phyloP scores from a whole-genome alignment of 495 filamentous ascomycete genomes.

The Chaetomium fimeti region DNA sequence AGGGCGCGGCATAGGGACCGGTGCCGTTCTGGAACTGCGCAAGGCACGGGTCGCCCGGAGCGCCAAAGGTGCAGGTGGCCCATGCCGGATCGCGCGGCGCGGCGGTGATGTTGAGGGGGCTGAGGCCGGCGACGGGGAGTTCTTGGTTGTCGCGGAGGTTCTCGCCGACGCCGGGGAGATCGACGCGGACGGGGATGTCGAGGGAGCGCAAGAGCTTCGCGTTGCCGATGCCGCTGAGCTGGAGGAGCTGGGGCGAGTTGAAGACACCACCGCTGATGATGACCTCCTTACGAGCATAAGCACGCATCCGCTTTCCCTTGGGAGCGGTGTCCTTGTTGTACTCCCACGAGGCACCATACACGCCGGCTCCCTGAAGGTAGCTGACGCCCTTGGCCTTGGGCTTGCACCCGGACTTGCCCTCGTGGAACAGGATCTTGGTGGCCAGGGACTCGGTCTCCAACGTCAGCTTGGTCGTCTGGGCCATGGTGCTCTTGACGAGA shows the following conservation, averaged over 20 bases:
- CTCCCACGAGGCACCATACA: slow-evolving; percentile 40
- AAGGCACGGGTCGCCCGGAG: slow-evolving; percentile 28
- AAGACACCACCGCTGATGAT: slow-evolving; percentile 56
- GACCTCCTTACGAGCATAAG: slow-evolving; percentile 44
- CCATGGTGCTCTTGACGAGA: slow-evolving; percentile 37
- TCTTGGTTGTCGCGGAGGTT: slow-evolving; percentile 58
- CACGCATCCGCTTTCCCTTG: slow-evolving; percentile 28
- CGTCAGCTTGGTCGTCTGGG: slow-evolving; percentile 23
- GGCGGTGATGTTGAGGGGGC: slow-evolving; percentile 17
- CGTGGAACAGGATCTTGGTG: slow-evolving; percentile 39
- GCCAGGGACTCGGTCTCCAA: slow-evolving; percentile 38
- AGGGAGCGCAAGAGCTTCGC: slow-evolving; percentile 48
- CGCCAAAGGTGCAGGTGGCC: slow-evolving; percentile 26
- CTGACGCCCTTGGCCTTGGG: slow-evolving; percentile 38
- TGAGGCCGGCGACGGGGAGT: slow-evolving; percentile 30
- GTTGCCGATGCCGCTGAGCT: slow-evolving; percentile 56
- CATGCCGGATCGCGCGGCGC: slow-evolving; percentile 22
- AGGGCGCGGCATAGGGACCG: background rate
- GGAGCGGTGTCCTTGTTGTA: slow-evolving; percentile 31
- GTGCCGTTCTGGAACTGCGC: slow-evolving; percentile 13
- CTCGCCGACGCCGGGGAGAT: slow-evolving; percentile 56
- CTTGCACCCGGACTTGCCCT: background rate
- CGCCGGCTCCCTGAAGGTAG: slow-evolving; percentile 36
- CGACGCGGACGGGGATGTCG: slow-evolving; percentile 47
- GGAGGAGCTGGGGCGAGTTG: slow-evolving; percentile 57